phyloP scores from a whole-genome alignment of 2,329 filamentous ascomycete genomes.

The Colletotrichum falcatum region DNA sequence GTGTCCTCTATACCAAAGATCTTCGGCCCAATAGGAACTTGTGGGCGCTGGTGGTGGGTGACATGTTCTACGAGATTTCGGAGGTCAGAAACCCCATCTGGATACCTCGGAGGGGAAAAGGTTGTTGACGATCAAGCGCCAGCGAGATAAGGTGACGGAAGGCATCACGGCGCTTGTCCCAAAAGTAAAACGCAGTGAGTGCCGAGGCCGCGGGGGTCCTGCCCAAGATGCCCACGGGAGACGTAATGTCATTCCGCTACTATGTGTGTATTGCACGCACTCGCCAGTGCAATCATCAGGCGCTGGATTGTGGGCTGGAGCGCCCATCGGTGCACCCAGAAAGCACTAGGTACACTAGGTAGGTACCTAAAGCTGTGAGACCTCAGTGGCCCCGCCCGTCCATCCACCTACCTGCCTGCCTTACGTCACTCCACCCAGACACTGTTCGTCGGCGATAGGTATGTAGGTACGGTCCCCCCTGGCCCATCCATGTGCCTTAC shows the following conservation, averaged over 20 bases:
- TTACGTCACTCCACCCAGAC: constrained; percentile 33
- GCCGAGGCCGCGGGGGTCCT: not conserved
- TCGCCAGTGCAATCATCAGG: not conserved
- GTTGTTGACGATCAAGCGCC: constrained; percentile 15
- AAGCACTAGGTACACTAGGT: not conserved
- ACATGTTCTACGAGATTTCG: not conserved
- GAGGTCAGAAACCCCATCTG: not conserved
- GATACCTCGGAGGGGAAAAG: not conserved
- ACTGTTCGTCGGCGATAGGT: too few species aligned
- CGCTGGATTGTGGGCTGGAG: not conserved
- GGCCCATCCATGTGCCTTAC: constrained; percentile 1
- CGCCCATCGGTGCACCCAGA: constrained; percentile 18
- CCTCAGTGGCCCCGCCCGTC: constrained; percentile 3
- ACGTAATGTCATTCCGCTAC: not conserved
- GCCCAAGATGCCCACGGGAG: too few species aligned
- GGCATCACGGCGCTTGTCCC: not conserved
- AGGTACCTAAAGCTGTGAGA: not conserved
- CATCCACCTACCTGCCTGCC: not conserved
- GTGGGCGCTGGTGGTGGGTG: not conserved
- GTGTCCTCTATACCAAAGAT: not conserved
- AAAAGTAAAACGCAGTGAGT: not conserved
- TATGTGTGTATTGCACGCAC: too few species aligned
- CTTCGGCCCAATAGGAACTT: not conserved
- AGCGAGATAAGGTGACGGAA: constrained; percentile 20
- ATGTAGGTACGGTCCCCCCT: constrained; percentile 14